phyloP scores from a whole-genome alignment of 2,329 filamentous ascomycete species.

The Nemania sp. region DNA sequence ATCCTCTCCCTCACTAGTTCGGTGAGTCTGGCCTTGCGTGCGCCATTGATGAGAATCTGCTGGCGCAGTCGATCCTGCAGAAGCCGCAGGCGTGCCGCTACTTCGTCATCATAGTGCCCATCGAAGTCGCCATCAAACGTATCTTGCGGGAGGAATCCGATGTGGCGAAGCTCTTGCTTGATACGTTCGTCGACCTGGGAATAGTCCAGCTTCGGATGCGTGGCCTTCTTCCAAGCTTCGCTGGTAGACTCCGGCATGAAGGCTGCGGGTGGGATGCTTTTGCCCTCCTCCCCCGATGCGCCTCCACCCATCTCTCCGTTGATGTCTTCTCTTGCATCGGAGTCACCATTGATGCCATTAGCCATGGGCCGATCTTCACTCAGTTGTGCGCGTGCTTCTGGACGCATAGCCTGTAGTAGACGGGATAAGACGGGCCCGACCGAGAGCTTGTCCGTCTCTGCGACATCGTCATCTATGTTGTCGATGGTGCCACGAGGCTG shows the following conservation, averaged over 20 bases:
- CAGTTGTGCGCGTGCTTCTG: slow-evolving; percentile 64
- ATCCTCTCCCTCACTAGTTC: slow-evolving; percentile 90
- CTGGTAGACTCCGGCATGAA: slow-evolving; percentile 77
- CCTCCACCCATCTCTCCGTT: slow-evolving; percentile 50
- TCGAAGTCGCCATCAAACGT: slow-evolving; percentile 75
- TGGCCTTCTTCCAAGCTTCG: slow-evolving; percentile 78
- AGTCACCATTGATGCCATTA: slow-evolving; percentile 51
- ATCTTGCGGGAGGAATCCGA: slow-evolving; percentile 79
- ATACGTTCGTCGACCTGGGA: slow-evolving; percentile 85
- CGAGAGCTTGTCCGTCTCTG: slow-evolving; percentile 86
- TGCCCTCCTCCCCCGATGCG: slow-evolving; percentile 46
- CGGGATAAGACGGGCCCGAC: slow-evolving; percentile 84
- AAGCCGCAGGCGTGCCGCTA: slow-evolving; percentile 83
- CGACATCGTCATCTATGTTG: slow-evolving; percentile 81
- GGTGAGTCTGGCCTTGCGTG: slow-evolving; percentile 82
- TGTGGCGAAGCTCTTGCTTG: slow-evolving; percentile 86
- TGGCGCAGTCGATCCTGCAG: slow-evolving; percentile 82
- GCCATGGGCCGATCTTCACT: slow-evolving; percentile 60
- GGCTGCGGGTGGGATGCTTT: slow-evolving; percentile 67
- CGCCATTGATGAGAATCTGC: slow-evolving; percentile 85
- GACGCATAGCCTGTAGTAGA: slow-evolving; percentile 77
- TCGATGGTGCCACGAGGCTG: slow-evolving; percentile 85
- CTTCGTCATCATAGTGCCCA: slow-evolving; percentile 89
- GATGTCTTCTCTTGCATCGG: slow-evolving; percentile 58
- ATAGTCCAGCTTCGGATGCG: slow-evolving; percentile 78